Evolutionary conservation across 2,329 filamentous ascomycete species (phyloP).

Genomic region (Chaetomium sp.): DNA sequence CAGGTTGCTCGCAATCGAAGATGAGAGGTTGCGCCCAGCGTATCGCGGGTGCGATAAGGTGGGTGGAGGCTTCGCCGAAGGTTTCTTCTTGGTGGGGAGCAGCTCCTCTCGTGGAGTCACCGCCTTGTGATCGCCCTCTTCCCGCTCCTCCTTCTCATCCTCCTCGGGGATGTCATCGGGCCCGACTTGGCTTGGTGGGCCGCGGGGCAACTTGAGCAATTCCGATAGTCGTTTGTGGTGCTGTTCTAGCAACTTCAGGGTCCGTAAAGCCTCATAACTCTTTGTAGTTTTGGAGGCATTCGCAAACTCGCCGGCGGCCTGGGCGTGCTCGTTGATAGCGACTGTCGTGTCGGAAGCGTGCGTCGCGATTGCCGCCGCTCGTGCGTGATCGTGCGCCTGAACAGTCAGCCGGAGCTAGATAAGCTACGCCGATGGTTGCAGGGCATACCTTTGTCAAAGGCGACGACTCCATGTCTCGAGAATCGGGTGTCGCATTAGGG

Average conservation of each 20-base stretch:
- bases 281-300: constrained; percentile 74
- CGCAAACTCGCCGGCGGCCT: constrained; percentile 86
- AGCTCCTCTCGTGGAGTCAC: constrained; percentile 24
- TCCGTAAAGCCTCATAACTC: constrained; percentile 74
- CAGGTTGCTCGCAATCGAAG: constrained; percentile 85
- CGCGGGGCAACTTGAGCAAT: constrained; percentile 71
- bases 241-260: constrained; percentile 79
- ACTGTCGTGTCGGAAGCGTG: constrained; percentile 75
- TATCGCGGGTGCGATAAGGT: constrained; percentile 50
- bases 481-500: constrained; percentile 14
- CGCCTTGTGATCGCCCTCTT: constrained; percentile 32
- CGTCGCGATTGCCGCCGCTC: constrained; percentile 75
- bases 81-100: constrained; percentile 26
- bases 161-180: constrained; percentile 43
- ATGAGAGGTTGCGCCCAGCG: constrained; percentile 69
- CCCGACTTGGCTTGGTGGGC: constrained; percentile 44
- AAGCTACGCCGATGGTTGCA: neutral
- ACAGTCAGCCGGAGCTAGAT: neutral
- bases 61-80: constrained; percentile 39
- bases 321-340: constrained; percentile 83
- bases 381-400: constrained; percentile 85
- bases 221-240: constrained; percentile 84
- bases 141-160: constrained; percentile 43
- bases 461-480: constrained; percentile 65
- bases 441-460: constrained; percentile 64